Conservation (phyloP, 108 stramenopile species). For the Pseudonitzschia multistriata region DNA sequence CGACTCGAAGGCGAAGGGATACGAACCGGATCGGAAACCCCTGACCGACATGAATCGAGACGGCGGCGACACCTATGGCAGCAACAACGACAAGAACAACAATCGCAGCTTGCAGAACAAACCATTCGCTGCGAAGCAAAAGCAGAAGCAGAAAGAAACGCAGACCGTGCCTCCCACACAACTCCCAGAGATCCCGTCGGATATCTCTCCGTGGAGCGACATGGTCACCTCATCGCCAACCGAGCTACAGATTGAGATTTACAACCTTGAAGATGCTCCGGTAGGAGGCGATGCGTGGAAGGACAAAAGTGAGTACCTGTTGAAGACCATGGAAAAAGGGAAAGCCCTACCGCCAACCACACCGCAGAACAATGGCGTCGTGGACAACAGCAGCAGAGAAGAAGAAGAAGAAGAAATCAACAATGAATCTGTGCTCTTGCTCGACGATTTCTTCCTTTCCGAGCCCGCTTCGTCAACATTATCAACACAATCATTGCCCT, state of each 20-base stretch:
- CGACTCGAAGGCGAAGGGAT: background rate
- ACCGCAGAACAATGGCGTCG: too few relatives aligned
- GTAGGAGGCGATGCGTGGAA: background rate
- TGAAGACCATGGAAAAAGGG: too few relatives aligned
- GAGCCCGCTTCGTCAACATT: too few relatives aligned
- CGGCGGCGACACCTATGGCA: background rate
- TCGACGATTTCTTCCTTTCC: background rate
- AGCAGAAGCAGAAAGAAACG: too few relatives aligned
- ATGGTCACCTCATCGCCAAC: background rate
- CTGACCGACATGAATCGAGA: background rate
- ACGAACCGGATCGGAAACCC: slow-evolving; percentile 4
- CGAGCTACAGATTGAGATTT: background rate
- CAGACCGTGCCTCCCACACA: background rate
- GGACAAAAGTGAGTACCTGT: too few relatives aligned
- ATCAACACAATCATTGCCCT: too few relatives aligned
- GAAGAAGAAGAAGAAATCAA: background rate
- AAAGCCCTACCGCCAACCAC: too few relatives aligned
- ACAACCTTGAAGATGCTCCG: background rate
- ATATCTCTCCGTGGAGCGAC: background rate
- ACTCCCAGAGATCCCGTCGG: background rate
- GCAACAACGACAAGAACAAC: too few relatives aligned
- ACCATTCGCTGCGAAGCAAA: too few relatives aligned
- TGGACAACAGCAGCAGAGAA: background rate
- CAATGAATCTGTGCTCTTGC: background rate
- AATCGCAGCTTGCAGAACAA: too few relatives aligned